A percentile compares a stretch with the other conserved stretches of the same genome.
phyloP scores from a whole-genome alignment of 2,329 filamentous ascomycete genomes.

The Penicillium sp. region DNA sequence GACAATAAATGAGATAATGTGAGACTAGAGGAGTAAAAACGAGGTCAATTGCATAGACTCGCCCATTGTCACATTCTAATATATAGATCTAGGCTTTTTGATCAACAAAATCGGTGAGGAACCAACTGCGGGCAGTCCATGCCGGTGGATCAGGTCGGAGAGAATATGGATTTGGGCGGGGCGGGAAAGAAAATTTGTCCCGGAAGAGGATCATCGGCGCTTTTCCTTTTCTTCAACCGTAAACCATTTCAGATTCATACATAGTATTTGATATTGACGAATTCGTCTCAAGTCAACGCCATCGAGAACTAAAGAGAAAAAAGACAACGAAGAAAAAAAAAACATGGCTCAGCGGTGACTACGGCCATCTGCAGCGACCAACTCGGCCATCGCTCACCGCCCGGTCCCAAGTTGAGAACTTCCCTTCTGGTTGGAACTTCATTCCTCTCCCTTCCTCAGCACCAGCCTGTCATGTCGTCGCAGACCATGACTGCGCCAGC shows the following conservation, averaged over 20 bases:
- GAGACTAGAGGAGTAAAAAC: neutral
- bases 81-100: slow-evolving; percentile 14
- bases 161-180: slow-evolving; percentile 21
- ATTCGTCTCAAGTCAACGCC: neutral
- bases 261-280: neutral
- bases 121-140: slow-evolving; percentile 8
- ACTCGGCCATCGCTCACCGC: slow-evolving; percentile 25
- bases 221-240: neutral
- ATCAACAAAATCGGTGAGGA: slow-evolving; percentile 20
- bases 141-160: slow-evolving; percentile 22
- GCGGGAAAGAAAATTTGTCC: slow-evolving; percentile 29
- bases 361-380: slow-evolving; percentile 27
- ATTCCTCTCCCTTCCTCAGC: slow-evolving; percentile 25
- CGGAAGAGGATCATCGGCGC: slow-evolving; percentile 18
- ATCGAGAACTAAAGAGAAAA: neutral
- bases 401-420: slow-evolving; percentile 25
- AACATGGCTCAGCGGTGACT: slow-evolving; percentile 10
- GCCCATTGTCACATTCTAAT: neutral
- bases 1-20: neutral
- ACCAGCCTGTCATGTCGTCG: slow-evolving; percentile 44
- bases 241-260: neutral
- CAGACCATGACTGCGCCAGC: slow-evolving; percentile 49
- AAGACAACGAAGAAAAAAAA: neutral
- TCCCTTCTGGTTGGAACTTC: slow-evolving; percentile 26
- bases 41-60: neutral